Base-by-base conservation (phyloP, 768 basidiomycete genomes). In the Termitomyces sp. region DNA sequence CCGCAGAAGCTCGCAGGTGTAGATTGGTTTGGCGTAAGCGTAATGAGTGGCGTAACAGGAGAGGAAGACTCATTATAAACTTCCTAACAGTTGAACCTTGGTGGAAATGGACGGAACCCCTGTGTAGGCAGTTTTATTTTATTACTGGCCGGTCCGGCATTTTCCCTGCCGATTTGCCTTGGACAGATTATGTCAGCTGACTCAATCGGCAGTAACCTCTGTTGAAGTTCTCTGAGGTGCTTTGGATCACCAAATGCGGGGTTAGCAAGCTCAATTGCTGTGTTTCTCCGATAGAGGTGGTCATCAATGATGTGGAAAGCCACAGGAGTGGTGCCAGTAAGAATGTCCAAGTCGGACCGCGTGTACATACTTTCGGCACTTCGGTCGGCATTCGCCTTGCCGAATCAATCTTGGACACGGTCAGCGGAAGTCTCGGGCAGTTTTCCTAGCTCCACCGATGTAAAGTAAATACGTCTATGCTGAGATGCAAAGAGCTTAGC, bases 231-330 rank as follows among this genome's bases (percentile, higher is more conserved):
- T n/a, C n/a, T n/a, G n/a, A n/a, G n/a, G n/a, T n/a, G n/a, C n/a
- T n/a, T n/a, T 23, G 58, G 44, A 39, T 22, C 66, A 53, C 22
- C 63, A 11, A 49, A 43, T 10, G 53, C 47, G 2, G 49, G 54
- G 51, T 25, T 62, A 15, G 73, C 71, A 42, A 93, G 75, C 59
- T 90, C 81, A 64, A 97, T 86, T 3, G 91, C 89, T 1, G 86
- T 83, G 64, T 93, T 93, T 20, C 76, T 68, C 50, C 76, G 67
- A 60, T 87, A 83, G 5, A 94, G 78, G 66, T 91, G 89, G 62
- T 92, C 91, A 63, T 94, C 94, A 64, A 91, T 78, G 70, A 98
- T 98, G 62, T 94, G 89, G 72, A 94, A 98, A 0, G 81, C 78
- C n/a, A 98, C 87, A 0, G 78, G 85, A 0, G 80, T 84, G 27